These are phyloP conservation scores for Pyrrhoderma lamaoense DNA, from an alignment of 1,284 basidiomycete species.

Conservation along the genomic window DNA sequence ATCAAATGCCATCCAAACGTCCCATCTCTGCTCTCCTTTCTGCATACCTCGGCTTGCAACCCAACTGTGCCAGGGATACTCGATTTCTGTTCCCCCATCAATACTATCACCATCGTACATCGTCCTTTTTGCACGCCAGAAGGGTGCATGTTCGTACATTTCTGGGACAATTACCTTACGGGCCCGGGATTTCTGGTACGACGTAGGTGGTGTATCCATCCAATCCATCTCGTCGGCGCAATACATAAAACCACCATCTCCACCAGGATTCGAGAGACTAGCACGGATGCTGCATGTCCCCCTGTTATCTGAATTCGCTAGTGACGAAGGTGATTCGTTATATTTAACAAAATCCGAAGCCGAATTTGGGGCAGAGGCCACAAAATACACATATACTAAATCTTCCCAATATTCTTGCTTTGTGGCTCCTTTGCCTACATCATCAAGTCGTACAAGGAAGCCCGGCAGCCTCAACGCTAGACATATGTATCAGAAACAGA, in stretches of 20 bases:
- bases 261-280: constrained; percentile 13
- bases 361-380: constrained; percentile 4
- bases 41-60: not conserved
- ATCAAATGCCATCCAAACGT: constrained; percentile 13
- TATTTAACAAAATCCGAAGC: constrained; percentile 6
- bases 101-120: not conserved
- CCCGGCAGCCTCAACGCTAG: constrained; percentile 7
- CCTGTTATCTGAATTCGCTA: not conserved
- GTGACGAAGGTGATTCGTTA: not conserved
- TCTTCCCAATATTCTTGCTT: not conserved
- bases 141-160: constrained; percentile 12
- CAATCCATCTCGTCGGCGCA: constrained; percentile 12
- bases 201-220: constrained; percentile 1
- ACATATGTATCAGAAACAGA: not conserved
- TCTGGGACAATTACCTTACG: constrained; percentile 10
- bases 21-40: constrained; percentile 9
- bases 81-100: not conserved
- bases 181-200: constrained; percentile 8
- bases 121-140: constrained; percentile 10
- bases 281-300: constrained; percentile 9
- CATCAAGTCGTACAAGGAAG: constrained; percentile 10
- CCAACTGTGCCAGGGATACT: constrained; percentile 18
- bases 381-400: constrained; percentile 10
- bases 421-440: not conserved
- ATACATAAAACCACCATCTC: constrained; percentile 11